Conservation (phyloP, 805 yeast genomes). For the Helenozyma baotianmanensis region DNA sequence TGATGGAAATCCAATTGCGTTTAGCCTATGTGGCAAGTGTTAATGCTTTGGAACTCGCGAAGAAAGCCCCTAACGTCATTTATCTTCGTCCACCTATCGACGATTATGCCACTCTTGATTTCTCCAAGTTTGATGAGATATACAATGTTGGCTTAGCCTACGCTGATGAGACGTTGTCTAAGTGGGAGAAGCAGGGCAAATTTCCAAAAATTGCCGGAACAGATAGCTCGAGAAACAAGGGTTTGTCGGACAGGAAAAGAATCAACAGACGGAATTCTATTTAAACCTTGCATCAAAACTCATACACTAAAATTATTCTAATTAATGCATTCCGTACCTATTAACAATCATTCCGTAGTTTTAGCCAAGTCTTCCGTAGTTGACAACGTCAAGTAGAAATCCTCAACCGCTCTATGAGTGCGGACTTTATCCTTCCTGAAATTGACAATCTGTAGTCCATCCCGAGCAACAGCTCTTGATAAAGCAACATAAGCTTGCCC, state of each 20-base stretch:
- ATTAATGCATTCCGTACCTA: too few relatives aligned
- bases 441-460: slow-evolving; percentile 16
- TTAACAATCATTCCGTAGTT: too few relatives aligned
- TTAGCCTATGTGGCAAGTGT: slow-evolving; percentile 94
- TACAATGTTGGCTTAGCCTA: slow-evolving; percentile 74
- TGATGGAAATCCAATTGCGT: slow-evolving; percentile 92
- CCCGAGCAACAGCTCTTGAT: slow-evolving; percentile 54
- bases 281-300: background rate
- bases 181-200: slow-evolving; percentile 47
- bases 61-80: slow-evolving; percentile 74
- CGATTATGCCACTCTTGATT: slow-evolving; percentile 84
- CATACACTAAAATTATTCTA: background rate
- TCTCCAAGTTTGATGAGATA: slow-evolving; percentile 87
- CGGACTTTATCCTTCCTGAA: slow-evolving; percentile 12
- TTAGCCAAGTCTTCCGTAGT: slow-evolving; percentile 10
- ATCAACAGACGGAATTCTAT: slow-evolving; percentile 16
- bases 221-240: slow-evolving; percentile 6
- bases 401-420: slow-evolving; percentile 12
- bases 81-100: slow-evolving; percentile 95
- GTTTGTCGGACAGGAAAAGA: slow-evolving; percentile 4
- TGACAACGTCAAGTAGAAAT: slow-evolving; percentile 24
- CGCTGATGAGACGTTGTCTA: slow-evolving; percentile 54
- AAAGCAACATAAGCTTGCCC: slow-evolving; percentile 85
- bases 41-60: slow-evolving; percentile 85
- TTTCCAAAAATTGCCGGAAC: slow-evolving; percentile 61